These are phyloP conservation scores for Trichoderma sp. DNA, from an alignment of 2,329 filamentous ascomycete species.

Conservation along the genomic window DNA sequence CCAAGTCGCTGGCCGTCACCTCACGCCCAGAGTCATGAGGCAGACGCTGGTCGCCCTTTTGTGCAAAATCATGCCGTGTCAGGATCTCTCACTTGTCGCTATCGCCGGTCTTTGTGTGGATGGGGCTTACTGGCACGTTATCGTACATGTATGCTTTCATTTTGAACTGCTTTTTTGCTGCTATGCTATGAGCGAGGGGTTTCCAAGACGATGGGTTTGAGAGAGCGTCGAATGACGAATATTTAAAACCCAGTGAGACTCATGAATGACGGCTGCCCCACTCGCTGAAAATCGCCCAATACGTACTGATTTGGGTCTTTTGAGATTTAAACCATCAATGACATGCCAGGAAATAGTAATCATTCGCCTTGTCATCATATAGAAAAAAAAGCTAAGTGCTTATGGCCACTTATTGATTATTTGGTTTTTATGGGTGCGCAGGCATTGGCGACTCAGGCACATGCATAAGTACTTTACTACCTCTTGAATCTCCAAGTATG, in stretches of 20 bases:
- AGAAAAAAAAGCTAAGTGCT: background rate
- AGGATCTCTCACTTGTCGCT: background rate
- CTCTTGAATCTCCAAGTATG: background rate
- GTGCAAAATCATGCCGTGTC: constrained; percentile 19
- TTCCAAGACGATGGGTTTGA: background rate
- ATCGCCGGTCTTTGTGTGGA: background rate
- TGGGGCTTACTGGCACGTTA: constrained; percentile 51
- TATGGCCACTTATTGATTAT: background rate
- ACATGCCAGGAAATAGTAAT: background rate
- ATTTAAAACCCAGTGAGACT: background rate
- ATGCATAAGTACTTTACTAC: too few species aligned
- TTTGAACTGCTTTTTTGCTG: background rate
- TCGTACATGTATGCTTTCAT: constrained; percentile 64
- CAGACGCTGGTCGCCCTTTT: constrained; percentile 86
- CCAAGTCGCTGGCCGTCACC: constrained; percentile 66
- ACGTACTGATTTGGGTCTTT: background rate
- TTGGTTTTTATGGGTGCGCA: background rate
- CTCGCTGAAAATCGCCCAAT: background rate
- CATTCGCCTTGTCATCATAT: background rate
- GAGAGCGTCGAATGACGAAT: constrained; percentile 7
- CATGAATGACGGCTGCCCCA: background rate
- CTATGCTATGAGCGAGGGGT: constrained; percentile 15
- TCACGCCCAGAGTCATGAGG: constrained; percentile 81
- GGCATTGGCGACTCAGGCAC: background rate
- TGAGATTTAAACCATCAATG: background rate